Evolutionary conservation across 1,139 yeast species (phyloP).

Genomic region (Candida sanyaensis): DNA sequence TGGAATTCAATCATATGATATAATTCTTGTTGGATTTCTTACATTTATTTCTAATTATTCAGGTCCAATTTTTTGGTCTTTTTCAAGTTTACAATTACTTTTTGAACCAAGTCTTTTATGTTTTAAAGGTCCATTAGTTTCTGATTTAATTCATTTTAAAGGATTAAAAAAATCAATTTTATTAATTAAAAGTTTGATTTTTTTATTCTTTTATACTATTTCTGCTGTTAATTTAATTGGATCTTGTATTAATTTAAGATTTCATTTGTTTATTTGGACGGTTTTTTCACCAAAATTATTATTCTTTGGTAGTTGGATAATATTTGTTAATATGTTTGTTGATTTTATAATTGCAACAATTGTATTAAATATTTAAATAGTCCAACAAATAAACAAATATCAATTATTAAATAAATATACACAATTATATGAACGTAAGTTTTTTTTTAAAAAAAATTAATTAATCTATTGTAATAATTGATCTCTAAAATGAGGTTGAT

Average conservation of each 20-base stretch:
- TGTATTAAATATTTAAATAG: slow-evolving; percentile 14
- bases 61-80: slow-evolving; percentile 82
- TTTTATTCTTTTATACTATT: slow-evolving; percentile 57
- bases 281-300: slow-evolving; percentile 93
- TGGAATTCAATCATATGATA: slow-evolving; percentile 72
- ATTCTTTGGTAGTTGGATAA: slow-evolving; percentile 77
- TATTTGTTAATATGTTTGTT: slow-evolving; percentile 48
- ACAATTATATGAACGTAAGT: too few relatives aligned
- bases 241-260: slow-evolving; percentile 75
- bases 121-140: slow-evolving; percentile 12
- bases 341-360: slow-evolving; percentile 31
- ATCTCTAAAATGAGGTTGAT: slow-evolving; percentile 92
- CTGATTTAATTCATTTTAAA: slow-evolving; percentile 17
- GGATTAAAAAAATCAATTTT: slow-evolving; percentile 34
- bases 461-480: slow-evolving; percentile 70
- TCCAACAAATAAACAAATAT: not conserved
- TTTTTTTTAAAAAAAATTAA: slow-evolving; percentile 6
- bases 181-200: slow-evolving; percentile 36
- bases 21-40: slow-evolving; percentile 71
- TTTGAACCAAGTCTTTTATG: slow-evolving; percentile 28
- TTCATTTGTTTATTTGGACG: slow-evolving; percentile 94
- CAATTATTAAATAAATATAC: not conserved
- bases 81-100: slow-evolving; percentile 50
- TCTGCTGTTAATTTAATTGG: slow-evolving; percentile 59
- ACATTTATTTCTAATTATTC: slow-evolving; percentile 84